Percentiles rank a stretch among this genome's conserved stretches.
These are phyloP conservation scores for Aspergillus cavernicola DNA, from an alignment of 495 filamentous ascomycete species.

Conservation along the genomic window DNA sequence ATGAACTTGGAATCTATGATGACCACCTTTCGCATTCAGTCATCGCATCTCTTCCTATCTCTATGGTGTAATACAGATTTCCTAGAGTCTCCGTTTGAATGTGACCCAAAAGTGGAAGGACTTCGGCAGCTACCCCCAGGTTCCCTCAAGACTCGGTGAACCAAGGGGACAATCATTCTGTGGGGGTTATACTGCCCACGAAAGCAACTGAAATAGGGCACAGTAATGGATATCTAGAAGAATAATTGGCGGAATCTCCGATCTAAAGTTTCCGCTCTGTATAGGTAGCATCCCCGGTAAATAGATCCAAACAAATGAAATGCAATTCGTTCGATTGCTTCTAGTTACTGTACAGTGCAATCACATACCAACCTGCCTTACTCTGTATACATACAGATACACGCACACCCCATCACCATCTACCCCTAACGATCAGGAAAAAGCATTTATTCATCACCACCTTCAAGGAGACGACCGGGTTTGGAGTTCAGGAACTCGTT, in stretches of 20 bases:
- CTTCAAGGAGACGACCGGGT: constrained; percentile 60
- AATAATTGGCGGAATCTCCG: not conserved
- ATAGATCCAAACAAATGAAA: constrained; percentile 22
- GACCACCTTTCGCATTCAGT: too few species aligned
- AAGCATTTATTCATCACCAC: constrained; percentile 36
- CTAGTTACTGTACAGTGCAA: constrained; percentile 48
- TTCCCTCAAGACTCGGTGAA: not conserved
- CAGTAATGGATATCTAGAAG: not conserved
- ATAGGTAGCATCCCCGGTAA: not conserved
- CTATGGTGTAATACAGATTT: too few species aligned
- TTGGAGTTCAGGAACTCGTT: constrained; percentile 94
- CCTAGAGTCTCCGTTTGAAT: too few species aligned
- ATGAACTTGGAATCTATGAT: too few species aligned
- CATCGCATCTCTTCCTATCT: too few species aligned
- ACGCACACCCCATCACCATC: not conserved
- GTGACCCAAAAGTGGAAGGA: constrained; percentile 11
- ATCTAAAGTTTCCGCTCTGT: not conserved
- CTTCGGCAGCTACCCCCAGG: not conserved
- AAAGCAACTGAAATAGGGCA: not conserved
- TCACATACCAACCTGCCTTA: constrained; percentile 15
- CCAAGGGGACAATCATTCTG: not conserved
- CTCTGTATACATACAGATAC: constrained; percentile 8
- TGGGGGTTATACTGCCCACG: too few species aligned
- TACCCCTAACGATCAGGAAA: not conserved
- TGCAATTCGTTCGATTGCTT: constrained; percentile 42